A percentile compares a stretch with the other conserved stretches of the same genome.
Conservation (phyloP, 345 rosid genomes). For the Atalantia buxifolia region DNA sequence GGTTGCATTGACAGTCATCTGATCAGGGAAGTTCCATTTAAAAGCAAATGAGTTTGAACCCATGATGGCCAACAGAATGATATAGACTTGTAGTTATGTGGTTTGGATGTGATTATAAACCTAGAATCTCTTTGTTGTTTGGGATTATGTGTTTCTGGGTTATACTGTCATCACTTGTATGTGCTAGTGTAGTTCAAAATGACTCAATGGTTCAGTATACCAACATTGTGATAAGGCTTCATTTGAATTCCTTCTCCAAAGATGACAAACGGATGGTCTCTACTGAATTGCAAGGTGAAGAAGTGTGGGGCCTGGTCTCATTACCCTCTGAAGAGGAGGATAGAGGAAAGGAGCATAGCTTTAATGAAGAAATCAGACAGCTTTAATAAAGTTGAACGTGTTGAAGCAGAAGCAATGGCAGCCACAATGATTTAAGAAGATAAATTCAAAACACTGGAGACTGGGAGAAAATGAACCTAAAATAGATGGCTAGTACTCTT, state of each 20-base stretch:
- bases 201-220: background rate
- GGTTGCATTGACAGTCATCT: background rate
- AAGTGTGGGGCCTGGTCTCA: background rate
- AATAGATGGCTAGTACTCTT: background rate
- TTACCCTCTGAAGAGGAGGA: background rate
- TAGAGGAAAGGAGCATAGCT: background rate
- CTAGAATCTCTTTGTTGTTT: background rate
- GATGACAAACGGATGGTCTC: background rate
- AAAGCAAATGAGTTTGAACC: background rate
- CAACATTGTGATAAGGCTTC: background rate
- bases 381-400: background rate
- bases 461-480: background rate
- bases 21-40: background rate
- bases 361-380: background rate
- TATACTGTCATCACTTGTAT: background rate
- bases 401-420: background rate
- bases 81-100: background rate
- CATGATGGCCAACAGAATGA: background rate
- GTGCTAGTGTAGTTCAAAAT: background rate
- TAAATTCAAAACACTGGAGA: background rate
- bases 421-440: background rate
- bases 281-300: background rate
- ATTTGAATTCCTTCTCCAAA: background rate
- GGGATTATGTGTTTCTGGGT: conserved; percentile 1
- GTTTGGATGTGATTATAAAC: background rate